These are phyloP conservation scores for Onygenales sp. DNA, from an alignment of 2,329 filamentous ascomycete genomes.

Conservation along the genomic window DNA sequence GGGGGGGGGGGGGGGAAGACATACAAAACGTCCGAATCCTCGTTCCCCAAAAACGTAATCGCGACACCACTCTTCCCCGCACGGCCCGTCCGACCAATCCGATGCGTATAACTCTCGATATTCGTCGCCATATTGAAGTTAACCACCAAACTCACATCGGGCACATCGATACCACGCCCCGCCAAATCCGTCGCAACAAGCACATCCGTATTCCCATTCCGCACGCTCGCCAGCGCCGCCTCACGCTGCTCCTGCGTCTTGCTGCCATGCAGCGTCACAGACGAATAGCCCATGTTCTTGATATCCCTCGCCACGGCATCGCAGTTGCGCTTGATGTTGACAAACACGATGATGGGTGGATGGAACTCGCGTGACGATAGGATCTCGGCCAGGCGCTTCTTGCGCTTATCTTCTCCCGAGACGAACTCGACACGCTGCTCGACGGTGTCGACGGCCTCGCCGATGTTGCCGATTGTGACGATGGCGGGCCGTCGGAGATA, in stretches of 20 bases:
- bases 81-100: constrained; percentile 93
- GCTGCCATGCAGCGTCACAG: constrained; percentile 84
- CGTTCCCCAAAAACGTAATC: constrained; percentile 87
- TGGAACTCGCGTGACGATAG: constrained; percentile 69
- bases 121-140: constrained; percentile 98
- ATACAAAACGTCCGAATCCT: constrained; percentile 80
- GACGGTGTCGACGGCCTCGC: constrained; percentile 94
- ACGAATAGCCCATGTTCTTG: constrained; percentile 82
- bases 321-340: constrained; percentile 99
- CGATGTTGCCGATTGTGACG: constrained; percentile 86
- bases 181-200: constrained; percentile 93
- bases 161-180: constrained; percentile 94
- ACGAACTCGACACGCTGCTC: constrained; percentile 95
- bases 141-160: constrained; percentile 84
- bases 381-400: constrained; percentile 91
- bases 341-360: constrained; percentile 94
- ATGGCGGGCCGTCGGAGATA: constrained; percentile 89
- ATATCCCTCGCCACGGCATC: constrained; percentile 91
- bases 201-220: constrained; percentile 70
- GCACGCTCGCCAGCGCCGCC: constrained; percentile 75
- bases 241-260: constrained; percentile 98
- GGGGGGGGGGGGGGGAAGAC: constrained; percentile 13
- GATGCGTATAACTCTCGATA: constrained; percentile 94
- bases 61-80: constrained; percentile 94
- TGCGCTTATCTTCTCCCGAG: constrained; percentile 83